Evolutionary conservation across 805 yeast species (phyloP).

Genomic region (Martiniozyma abietophila): DNA sequence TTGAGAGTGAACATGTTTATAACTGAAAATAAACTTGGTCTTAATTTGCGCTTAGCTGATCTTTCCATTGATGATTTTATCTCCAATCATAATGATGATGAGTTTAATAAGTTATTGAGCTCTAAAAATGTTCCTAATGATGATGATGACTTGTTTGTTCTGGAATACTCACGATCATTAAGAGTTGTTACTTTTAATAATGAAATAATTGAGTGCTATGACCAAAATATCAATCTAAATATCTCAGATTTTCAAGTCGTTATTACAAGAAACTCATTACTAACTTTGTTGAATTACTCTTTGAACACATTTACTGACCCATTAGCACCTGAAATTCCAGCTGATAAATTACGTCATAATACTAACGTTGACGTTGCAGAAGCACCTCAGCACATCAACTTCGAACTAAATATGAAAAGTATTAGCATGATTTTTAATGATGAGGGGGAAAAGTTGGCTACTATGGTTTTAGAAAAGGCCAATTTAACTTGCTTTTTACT

Average conservation of each 20-base stretch:
- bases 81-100: slow-evolving; percentile 50
- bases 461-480: slow-evolving; percentile 68
- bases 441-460: slow-evolving; percentile 74
- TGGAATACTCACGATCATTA: slow-evolving; percentile 50
- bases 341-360: slow-evolving; percentile 64
- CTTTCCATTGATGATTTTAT: slow-evolving; percentile 69
- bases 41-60: slow-evolving; percentile 53
- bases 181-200: slow-evolving; percentile 48
- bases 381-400: slow-evolving; percentile 68
- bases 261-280: slow-evolving; percentile 64
- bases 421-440: slow-evolving; percentile 71
- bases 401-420: slow-evolving; percentile 61
- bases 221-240: slow-evolving; percentile 62
- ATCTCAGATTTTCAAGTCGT: slow-evolving; percentile 74
- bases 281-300: slow-evolving; percentile 72
- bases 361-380: slow-evolving; percentile 43
- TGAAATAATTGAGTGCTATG: slow-evolving; percentile 56
- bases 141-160: slow-evolving; percentile 43
- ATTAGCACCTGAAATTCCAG: slow-evolving; percentile 54
- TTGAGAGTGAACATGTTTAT: too few species aligned
- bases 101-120: slow-evolving; percentile 60
- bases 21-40: slow-evolving; percentile 45
- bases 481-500: slow-evolving; percentile 52
- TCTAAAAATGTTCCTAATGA: slow-evolving; percentile 41
- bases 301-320: slow-evolving; percentile 87